phyloP scores from a whole-genome alignment of 345 rosid species.

The Toxicodendron radicans region DNA sequence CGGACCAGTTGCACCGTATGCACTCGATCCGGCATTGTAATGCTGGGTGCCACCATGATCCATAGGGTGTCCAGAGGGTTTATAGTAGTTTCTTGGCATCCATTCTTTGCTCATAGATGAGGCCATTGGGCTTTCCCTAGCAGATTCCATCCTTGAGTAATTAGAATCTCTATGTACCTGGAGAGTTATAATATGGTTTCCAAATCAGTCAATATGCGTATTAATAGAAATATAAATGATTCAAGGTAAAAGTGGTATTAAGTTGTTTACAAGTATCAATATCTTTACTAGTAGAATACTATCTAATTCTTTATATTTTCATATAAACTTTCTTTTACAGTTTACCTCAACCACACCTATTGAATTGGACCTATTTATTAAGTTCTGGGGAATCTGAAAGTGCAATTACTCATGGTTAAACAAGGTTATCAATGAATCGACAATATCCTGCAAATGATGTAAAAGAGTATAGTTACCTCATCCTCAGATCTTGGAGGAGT shows the following conservation, averaged over 20 bases:
- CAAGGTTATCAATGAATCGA: background rate
- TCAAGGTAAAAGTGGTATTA: background rate
- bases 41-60: constrained; percentile 43
- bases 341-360: too few species aligned
- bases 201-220: background rate
- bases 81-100: constrained; percentile 76
- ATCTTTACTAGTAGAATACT: too few species aligned
- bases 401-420: background rate
- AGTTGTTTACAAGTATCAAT: background rate
- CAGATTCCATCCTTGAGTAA: constrained; percentile 72
- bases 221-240: background rate
- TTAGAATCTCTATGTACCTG: constrained; percentile 74
- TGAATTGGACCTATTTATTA: too few species aligned
- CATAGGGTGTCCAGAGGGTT: constrained; percentile 38
- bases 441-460: background rate
- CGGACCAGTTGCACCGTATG: constrained; percentile 43
- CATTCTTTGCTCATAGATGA: constrained; percentile 49
- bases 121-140: constrained; percentile 69
- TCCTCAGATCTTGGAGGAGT: constrained; percentile 92
- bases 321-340: too few species aligned
- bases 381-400: background rate
- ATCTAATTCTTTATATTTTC: too few species aligned
- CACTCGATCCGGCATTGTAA: constrained; percentile 52
- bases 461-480: constrained; percentile 44
- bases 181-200: background rate